Evolutionary conservation across 495 filamentous ascomycete species (phyloP), one percentile per base, ranked within the genome.

Genomic region (Letharia columbiana): DNA sequence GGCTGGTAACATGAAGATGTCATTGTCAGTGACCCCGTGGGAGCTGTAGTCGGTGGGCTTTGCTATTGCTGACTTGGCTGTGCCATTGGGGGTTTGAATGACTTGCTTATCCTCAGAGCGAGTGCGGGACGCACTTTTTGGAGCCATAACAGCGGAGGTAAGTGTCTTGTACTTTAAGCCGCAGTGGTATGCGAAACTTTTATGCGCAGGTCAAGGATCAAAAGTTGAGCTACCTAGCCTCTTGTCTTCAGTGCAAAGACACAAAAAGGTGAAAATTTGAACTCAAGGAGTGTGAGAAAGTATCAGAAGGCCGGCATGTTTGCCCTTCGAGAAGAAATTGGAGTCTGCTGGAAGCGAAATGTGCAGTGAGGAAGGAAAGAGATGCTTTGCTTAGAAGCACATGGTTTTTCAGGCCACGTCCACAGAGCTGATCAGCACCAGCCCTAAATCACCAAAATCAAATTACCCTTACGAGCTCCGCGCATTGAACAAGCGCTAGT

Each of bases 1-100:
- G 13, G 81, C 75, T 17, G 92, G 89, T 23, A 98, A 83, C 49
- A 87, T 73, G 73, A 84, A 79, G 52, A 84, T 81, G 61, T 83
- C 75, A 71, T 82, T 77, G 68, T 84, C 74, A 57, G 76, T 77
- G 40, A 84, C 79, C 17, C 81, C 81, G 44, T 82, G 80, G n/a
- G 81, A 84, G 58, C 72, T 75, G 73, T 82, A 84, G 67, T 76
- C 80, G 33, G 70, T 69, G 42, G 65, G 66, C 62, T 70, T 73
- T n/a, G 35, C 59, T 35, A 56, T 60, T 42, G 60, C 35, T 33
- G 59, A 15, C 31, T 60, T 62, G 12, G 52, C 15, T 35, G 45
- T 35, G 59, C 70, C 67, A 69, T 69, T 71, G 60, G 62, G 65
- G 50, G 23, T 41, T 37, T 60, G 63, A 18, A 42, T 17, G 11